These are phyloP conservation scores for Colletotrichum destructivum DNA, from an alignment of 2,329 filamentous ascomycete genomes.

Conservation along the genomic window DNA sequence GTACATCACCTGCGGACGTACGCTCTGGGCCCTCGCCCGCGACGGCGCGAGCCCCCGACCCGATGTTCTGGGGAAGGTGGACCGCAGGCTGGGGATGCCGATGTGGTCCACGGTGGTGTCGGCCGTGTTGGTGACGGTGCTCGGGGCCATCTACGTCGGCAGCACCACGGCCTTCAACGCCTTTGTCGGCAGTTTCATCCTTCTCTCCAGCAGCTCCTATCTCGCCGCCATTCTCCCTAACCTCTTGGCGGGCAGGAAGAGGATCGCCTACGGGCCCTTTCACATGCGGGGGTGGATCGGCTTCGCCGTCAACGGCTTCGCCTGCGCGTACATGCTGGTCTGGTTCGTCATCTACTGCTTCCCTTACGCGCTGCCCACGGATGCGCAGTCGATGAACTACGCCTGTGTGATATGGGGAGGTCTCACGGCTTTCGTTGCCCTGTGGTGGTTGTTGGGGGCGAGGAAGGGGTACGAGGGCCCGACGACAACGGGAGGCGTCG, in stretches of 20 bases:
- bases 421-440: slow-evolving; percentile 54
- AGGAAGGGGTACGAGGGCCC: slow-evolving; percentile 45
- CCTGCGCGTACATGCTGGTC: slow-evolving; percentile 70
- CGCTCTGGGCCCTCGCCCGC: slow-evolving; percentile 58
- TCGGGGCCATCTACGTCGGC: slow-evolving; percentile 78
- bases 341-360: slow-evolving; percentile 78
- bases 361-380: slow-evolving; percentile 62
- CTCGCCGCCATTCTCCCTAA: slow-evolving; percentile 75
- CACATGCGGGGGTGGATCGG: slow-evolving; percentile 64
- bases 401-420: slow-evolving; percentile 61
- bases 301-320: slow-evolving; percentile 65
- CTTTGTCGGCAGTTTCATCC: slow-evolving; percentile 68
- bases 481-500: slow-evolving; percentile 36
- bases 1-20: slow-evolving; percentile 57
- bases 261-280: slow-evolving; percentile 68
- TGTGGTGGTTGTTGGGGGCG: slow-evolving; percentile 59
- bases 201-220: slow-evolving; percentile 66
- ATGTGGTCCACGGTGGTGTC: slow-evolving; percentile 66
- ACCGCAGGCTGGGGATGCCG: slow-evolving; percentile 52
- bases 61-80: slow-evolving; percentile 48
- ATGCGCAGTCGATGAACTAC: slow-evolving; percentile 68
- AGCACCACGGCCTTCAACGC: slow-evolving; percentile 77
- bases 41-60: slow-evolving; percentile 57
- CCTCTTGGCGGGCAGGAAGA: slow-evolving; percentile 58
- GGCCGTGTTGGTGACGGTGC: slow-evolving; percentile 60